Conservation (phyloP, 306 rosid species). For the Quercus engelmannii region DNA sequence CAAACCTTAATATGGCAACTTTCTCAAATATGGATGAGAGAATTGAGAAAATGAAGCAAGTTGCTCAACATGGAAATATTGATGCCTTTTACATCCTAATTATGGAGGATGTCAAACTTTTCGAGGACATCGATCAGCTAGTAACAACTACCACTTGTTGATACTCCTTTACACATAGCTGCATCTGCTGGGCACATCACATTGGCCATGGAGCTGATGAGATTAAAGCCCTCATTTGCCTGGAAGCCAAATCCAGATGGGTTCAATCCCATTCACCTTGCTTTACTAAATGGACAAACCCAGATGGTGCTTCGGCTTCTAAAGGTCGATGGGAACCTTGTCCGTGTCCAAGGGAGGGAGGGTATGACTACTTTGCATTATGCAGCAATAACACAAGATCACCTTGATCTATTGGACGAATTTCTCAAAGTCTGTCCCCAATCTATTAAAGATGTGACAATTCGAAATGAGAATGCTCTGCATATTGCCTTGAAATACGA, state of each 20-base stretch:
- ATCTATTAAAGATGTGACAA: neutral
- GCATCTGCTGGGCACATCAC: neutral
- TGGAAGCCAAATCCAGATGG: neutral
- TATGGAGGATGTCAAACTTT: neutral
- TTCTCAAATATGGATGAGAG: too few relatives aligned
- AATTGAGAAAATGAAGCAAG: neutral
- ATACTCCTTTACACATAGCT: neutral
- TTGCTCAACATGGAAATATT: neutral
- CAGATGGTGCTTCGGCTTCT: neutral
- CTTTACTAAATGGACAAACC: neutral
- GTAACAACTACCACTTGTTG: neutral
- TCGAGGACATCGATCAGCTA: neutral
- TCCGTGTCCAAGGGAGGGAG: neutral
- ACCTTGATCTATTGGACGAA: neutral
- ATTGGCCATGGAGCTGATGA: neutral
- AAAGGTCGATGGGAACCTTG: neutral
- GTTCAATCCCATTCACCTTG: neutral
- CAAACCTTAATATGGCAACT: too few relatives aligned
- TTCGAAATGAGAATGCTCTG: too few relatives aligned
- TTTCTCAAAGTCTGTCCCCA: neutral
- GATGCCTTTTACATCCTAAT: neutral
- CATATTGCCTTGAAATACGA: too few relatives aligned
- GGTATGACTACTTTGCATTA: neutral
- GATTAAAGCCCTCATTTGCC: neutral
- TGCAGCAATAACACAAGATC: neutral